Conservation (phyloP, 2,329 filamentous ascomycete species). For the Claviceps quebecensis region DNA sequence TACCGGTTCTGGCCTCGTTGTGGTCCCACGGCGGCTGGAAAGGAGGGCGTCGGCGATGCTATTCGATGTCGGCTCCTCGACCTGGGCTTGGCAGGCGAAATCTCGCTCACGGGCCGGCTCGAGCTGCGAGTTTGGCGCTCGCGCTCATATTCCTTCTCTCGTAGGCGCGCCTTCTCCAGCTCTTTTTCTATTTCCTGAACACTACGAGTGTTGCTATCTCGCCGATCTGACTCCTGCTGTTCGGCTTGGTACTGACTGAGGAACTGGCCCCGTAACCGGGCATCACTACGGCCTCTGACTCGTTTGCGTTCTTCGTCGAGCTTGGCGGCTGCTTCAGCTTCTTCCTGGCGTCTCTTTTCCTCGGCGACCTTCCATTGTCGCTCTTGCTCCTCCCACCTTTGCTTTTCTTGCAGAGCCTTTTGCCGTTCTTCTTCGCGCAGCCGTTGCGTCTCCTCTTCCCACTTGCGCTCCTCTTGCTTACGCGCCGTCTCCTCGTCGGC, state of each 20-base stretch:
- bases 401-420: conserved; percentile 52
- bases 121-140: conserved; percentile 33
- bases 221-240: conserved; percentile 24
- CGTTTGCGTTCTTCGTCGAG: conserved; percentile 53
- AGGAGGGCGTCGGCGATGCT: conserved; percentile 1
- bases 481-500: conserved; percentile 49
- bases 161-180: conserved; percentile 45
- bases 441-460: conserved; percentile 50
- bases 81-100: conserved; percentile 8
- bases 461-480: conserved; percentile 49
- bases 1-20: conserved; percentile 28
- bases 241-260: conserved; percentile 76
- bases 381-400: conserved; percentile 67
- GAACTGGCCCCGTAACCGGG: conserved; percentile 65
- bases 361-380: conserved; percentile 65
- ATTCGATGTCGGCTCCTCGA: conserved; percentile 12
- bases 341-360: conserved; percentile 55
- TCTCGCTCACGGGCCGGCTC: conserved; percentile 11
- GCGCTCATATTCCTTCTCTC: conserved; percentile 49
- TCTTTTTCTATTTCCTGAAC: conserved; percentile 61
- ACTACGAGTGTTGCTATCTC: conserved; percentile 34
- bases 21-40: conserved; percentile 3
- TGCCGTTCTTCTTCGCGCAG: conserved; percentile 45
- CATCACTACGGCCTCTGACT: conserved; percentile 48
- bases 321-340: conserved; percentile 55